These are phyloP conservation scores for Verticillium klebahnii DNA, from an alignment of 2,329 filamentous ascomycete species.

Conservation along the genomic window DNA sequence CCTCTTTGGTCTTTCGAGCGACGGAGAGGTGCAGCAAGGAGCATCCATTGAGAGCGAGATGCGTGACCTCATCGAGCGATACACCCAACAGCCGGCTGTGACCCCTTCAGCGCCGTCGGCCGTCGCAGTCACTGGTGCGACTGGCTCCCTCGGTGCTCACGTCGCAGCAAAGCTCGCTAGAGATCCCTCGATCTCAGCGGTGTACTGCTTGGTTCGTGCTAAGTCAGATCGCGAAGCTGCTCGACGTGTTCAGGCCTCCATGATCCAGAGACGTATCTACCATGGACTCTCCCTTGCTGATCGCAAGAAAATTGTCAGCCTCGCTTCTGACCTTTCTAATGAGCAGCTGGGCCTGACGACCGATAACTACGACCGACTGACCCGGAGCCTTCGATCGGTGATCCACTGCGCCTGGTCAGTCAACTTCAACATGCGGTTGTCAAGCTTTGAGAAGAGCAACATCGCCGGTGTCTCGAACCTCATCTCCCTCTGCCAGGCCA, in stretches of 20 bases:
- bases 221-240: slow-evolving; percentile 15
- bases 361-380: slow-evolving; percentile 20
- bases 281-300: slow-evolving; percentile 15
- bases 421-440: slow-evolving; percentile 50
- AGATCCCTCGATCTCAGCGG: slow-evolving; percentile 45
- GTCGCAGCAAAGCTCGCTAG: slow-evolving; percentile 54
- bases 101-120: neutral
- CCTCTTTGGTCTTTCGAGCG: slow-evolving; percentile 36
- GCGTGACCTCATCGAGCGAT: slow-evolving; percentile 17
- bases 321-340: slow-evolving; percentile 34
- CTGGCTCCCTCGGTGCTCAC: slow-evolving; percentile 61
- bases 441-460: slow-evolving; percentile 43
- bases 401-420: slow-evolving; percentile 52
- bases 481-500: slow-evolving; percentile 25
- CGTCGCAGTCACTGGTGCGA: slow-evolving; percentile 56
- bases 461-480: slow-evolving; percentile 40
- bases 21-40: slow-evolving; percentile 21
- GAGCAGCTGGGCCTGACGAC: slow-evolving; percentile 32
- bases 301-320: slow-evolving; percentile 11
- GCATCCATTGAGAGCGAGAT: slow-evolving; percentile 22
- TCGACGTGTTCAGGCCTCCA: slow-evolving; percentile 15
- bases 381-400: slow-evolving; percentile 29
- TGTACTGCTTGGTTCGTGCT: slow-evolving; percentile 51
- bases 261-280: slow-evolving; percentile 27
- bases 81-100: slow-evolving; percentile 2